These are phyloP conservation scores for Plasmodium coatneyi DNA, from an alignment of 169 alveolate genomes.

Conservation along the genomic window DNA sequence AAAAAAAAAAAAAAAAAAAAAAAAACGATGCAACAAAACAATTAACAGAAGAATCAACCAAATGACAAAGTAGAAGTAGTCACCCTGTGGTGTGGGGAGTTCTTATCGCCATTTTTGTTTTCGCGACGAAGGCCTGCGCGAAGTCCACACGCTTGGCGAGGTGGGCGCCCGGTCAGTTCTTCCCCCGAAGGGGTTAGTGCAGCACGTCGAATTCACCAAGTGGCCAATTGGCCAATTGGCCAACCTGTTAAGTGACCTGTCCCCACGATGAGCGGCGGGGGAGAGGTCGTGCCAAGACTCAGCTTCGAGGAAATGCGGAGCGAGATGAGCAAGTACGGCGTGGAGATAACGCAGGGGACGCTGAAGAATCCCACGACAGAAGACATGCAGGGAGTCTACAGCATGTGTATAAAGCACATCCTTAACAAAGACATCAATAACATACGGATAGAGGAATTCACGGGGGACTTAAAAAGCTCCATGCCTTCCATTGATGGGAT, in stretches of 20 bases:
- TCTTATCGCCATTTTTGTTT: background rate
- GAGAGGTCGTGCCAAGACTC: slow-evolving; percentile 35
- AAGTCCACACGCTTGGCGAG: background rate
- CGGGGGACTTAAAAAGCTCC: slow-evolving; percentile 68
- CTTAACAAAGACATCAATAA: slow-evolving; percentile 72
- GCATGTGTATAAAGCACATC: slow-evolving; percentile 72
- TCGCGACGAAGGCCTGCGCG: background rate
- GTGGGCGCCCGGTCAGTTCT: background rate
- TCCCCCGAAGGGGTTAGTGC: background rate
- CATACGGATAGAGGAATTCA: slow-evolving; percentile 70
- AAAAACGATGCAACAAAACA: background rate
- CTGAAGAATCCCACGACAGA: slow-evolving; percentile 71
- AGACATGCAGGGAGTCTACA: slow-evolving; percentile 71
- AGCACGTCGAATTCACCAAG: background rate
- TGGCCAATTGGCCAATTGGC: background rate
- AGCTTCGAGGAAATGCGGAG: slow-evolving; percentile 55
- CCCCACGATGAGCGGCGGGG: slow-evolving; percentile 11
- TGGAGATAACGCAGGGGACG: slow-evolving; percentile 45
- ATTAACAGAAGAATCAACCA: background rate
- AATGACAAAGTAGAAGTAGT: background rate
- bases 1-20: background rate
- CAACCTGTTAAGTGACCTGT: background rate
- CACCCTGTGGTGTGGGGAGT: background rate
- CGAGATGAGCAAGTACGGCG: slow-evolving; percentile 73
- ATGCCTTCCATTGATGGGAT: slow-evolving; percentile 72